Conservation (phyloP, 495 filamentous ascomycete species). For the Glarea lozoyensis region DNA sequence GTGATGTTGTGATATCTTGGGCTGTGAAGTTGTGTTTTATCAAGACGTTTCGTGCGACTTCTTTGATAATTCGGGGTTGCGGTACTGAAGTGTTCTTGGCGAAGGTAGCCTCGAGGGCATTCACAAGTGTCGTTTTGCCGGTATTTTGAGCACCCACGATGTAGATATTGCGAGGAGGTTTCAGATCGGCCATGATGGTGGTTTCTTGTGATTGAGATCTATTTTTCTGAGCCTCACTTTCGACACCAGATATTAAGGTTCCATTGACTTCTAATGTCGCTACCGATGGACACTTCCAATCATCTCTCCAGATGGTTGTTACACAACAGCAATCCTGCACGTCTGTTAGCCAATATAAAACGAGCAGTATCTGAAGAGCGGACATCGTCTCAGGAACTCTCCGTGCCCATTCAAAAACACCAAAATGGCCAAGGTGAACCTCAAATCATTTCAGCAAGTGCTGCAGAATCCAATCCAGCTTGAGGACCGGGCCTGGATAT, state of each 20-base stretch:
- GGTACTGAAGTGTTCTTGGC: neutral
- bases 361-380: neutral
- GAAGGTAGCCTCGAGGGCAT: constrained; percentile 28
- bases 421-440: constrained; percentile 9
- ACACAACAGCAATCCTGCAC: constrained; percentile 2
- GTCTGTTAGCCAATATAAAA: neutral
- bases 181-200: neutral
- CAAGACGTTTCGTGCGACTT: constrained; percentile 37
- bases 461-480: constrained; percentile 22
- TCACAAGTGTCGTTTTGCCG: constrained; percentile 41
- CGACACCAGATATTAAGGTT: neutral
- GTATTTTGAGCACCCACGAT: constrained; percentile 41
- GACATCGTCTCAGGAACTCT: neutral
- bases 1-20: constrained; percentile 28
- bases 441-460: constrained; percentile 17
- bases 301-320: constrained; percentile 1
- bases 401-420: neutral
- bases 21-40: constrained; percentile 29
- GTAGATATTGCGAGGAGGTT: constrained; percentile 29
- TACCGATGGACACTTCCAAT: neutral
- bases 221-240: neutral
- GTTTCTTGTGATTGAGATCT: neutral
- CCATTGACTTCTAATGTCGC: neutral
- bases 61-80: constrained; percentile 27
- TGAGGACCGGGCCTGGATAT: constrained; percentile 26